A percentile compares a stretch with the other conserved stretches of the same genome.
These are phyloP conservation scores for Cyclotella kingstonii DNA, from an alignment of 108 stramenopile genomes.

Conservation along the genomic window DNA sequence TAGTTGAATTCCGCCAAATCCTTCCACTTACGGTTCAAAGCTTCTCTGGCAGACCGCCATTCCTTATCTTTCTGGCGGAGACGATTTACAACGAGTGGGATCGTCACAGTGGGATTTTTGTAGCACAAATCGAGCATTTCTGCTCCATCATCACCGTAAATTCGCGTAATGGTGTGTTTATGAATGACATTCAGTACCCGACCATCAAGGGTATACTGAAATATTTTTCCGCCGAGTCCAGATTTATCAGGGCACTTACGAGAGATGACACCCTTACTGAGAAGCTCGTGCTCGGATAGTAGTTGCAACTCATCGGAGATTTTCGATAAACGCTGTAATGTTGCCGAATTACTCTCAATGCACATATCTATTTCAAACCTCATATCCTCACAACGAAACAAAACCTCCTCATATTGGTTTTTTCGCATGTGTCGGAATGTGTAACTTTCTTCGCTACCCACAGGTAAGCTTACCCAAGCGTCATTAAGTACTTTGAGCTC, in stretches of 20 bases:
- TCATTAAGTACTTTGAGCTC: slow-evolving; percentile 93
- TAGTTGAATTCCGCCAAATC: slow-evolving; percentile 83
- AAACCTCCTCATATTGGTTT: slow-evolving; percentile 93
- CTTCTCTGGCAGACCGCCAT: slow-evolving; percentile 75
- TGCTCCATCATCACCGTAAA: slow-evolving; percentile 92
- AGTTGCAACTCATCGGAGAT: slow-evolving; percentile 91
- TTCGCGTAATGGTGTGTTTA: slow-evolving; percentile 91
- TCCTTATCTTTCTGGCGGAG: slow-evolving; percentile 96
- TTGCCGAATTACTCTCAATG: slow-evolving; percentile 90
- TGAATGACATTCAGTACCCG: slow-evolving; percentile 88
- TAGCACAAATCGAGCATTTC: slow-evolving; percentile 94
- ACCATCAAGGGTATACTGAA: slow-evolving; percentile 82
- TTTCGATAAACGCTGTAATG: slow-evolving; percentile 88
- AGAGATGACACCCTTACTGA: slow-evolving; percentile 18
- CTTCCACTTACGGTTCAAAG: slow-evolving; percentile 87
- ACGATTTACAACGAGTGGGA: slow-evolving; percentile 95
- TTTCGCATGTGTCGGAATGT: slow-evolving; percentile 97
- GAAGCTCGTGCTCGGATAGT: slow-evolving; percentile 57
- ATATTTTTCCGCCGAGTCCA: slow-evolving; percentile 66
- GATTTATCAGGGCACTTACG: slow-evolving; percentile 21
- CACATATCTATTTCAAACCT: slow-evolving; percentile 99
- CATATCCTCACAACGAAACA: slow-evolving; percentile 98
- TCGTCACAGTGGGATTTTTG: slow-evolving; percentile 92
- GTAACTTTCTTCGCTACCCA: slow-evolving; percentile 95
- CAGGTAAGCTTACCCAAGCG: slow-evolving; percentile 93